These are phyloP conservation scores for Podospora tetraspora DNA, from an alignment of 495 filamentous ascomycete genomes.

Conservation along the genomic window DNA sequence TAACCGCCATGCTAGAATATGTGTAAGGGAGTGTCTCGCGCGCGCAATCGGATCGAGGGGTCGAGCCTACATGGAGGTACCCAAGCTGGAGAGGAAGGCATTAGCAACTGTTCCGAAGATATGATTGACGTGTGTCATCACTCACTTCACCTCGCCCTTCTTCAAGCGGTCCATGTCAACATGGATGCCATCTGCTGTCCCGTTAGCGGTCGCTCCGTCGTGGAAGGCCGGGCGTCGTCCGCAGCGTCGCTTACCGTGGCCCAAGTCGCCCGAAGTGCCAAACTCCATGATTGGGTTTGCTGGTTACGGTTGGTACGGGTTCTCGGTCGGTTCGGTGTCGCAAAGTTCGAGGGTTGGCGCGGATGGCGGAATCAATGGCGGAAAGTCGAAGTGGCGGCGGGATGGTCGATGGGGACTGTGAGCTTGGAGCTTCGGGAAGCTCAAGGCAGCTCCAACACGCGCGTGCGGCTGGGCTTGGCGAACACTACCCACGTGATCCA, in stretches of 20 bases:
- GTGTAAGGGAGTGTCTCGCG: slow-evolving; percentile 10
- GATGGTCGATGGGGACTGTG: slow-evolving; percentile 1
- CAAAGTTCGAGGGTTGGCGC: slow-evolving; percentile 7
- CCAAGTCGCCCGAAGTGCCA: slow-evolving; percentile 62
- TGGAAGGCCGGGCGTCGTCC: slow-evolving; percentile 11
- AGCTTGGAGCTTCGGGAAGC: slow-evolving; percentile 32
- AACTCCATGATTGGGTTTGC: slow-evolving; percentile 46
- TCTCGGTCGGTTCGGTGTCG: not conserved
- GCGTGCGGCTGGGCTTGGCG: slow-evolving; percentile 23
- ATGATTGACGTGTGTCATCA: not conserved
- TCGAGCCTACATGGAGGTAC: slow-evolving; percentile 87
- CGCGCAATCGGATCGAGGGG: slow-evolving; percentile 6
- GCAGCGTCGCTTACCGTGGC: slow-evolving; percentile 54
- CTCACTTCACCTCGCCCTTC: slow-evolving; percentile 65
- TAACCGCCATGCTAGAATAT: slow-evolving; percentile 72
- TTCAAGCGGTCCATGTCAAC: slow-evolving; percentile 85
- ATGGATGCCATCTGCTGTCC: slow-evolving; percentile 84
- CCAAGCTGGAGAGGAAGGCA: slow-evolving; percentile 54
- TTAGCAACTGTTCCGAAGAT: slow-evolving; percentile 13
- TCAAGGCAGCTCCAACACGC: slow-evolving; percentile 47
- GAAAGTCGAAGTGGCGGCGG: slow-evolving; percentile 8
- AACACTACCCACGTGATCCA: slow-evolving; percentile 23
- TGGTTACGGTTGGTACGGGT: not conserved
- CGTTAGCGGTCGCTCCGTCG: slow-evolving; percentile 7
- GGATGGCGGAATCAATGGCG: slow-evolving; percentile 8